phyloP scores from a whole-genome alignment of 108 stramenopile species.

The Cyclotella baltica region DNA sequence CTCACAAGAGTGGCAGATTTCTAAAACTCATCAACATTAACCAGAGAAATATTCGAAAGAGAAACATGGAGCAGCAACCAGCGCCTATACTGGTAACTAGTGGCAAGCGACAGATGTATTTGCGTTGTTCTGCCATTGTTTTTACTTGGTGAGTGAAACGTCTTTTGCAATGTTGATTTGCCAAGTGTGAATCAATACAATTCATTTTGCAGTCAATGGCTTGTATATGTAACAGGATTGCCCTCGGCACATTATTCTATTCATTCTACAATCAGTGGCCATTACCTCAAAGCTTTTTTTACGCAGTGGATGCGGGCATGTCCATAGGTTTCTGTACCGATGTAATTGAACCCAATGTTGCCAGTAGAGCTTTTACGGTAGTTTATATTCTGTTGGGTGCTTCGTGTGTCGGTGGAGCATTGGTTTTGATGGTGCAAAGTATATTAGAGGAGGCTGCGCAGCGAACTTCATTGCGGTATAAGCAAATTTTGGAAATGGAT shows the following conservation, averaged over 20 bases:
- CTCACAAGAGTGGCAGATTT: background rate
- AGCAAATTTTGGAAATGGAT: slow-evolving; percentile 58
- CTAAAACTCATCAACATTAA: slow-evolving; percentile 13
- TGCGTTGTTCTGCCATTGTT: slow-evolving; percentile 35
- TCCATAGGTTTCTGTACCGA: slow-evolving; percentile 85
- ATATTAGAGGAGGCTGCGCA: slow-evolving; percentile 59
- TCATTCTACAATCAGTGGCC: slow-evolving; percentile 74
- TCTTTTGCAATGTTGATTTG: background rate
- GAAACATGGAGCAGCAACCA: background rate
- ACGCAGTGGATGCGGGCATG: slow-evolving; percentile 85
- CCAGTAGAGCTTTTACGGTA: slow-evolving; percentile 72
- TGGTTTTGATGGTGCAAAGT: slow-evolving; percentile 68
- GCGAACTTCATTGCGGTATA: slow-evolving; percentile 41
- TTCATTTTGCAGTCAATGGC: background rate
- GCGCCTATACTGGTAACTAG: slow-evolving; percentile 6
- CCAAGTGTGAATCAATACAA: background rate
- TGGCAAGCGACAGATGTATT: slow-evolving; percentile 42
- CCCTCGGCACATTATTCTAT: slow-evolving; percentile 72
- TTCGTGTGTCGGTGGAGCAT: slow-evolving; percentile 70
- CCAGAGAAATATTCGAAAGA: background rate
- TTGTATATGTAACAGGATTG: slow-evolving; percentile 33
- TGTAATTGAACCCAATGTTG: slow-evolving; percentile 64
- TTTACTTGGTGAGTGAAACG: slow-evolving; percentile 28
- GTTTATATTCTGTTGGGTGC: slow-evolving; percentile 73
- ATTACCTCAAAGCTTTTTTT: slow-evolving; percentile 72